These are phyloP conservation scores for Fusarium redolens DNA, from an alignment of 2,329 filamentous ascomycete genomes.

Conservation along the genomic window DNA sequence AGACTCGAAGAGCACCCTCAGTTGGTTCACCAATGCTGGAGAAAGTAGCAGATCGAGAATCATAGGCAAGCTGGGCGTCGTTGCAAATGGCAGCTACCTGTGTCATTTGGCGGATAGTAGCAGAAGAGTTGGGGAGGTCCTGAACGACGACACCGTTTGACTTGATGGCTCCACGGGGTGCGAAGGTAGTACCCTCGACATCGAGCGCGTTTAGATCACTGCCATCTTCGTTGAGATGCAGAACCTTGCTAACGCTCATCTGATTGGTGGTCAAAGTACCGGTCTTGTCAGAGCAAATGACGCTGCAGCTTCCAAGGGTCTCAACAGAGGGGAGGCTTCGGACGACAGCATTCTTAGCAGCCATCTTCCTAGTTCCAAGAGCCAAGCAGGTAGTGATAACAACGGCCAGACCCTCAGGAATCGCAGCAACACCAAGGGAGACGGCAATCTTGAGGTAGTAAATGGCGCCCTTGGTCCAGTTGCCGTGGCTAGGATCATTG, in stretches of 20 bases:
- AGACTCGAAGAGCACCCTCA: conserved; percentile 88
- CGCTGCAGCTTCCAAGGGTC: conserved; percentile 97
- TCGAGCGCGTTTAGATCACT: conserved; percentile 84
- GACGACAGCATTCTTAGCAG: conserved; percentile 96
- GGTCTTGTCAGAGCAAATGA: conserved; percentile 99
- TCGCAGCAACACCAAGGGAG: conserved; percentile 96
- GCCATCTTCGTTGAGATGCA: conserved; percentile 81
- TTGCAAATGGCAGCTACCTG: conserved; percentile 86
- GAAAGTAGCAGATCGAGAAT: conserved; percentile 78
- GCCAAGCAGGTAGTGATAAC: conserved; percentile 99
- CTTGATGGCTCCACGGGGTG: conserved; percentile 80
- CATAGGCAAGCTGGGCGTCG: conserved; percentile 84
- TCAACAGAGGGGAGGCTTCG: conserved; percentile 96
- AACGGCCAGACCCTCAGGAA: conserved; percentile 95
- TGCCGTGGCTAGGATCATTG: conserved; percentile 91
- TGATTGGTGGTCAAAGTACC: conserved; percentile 98
- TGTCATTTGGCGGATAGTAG: conserved; percentile 82
- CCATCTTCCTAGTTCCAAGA: conserved; percentile 97
- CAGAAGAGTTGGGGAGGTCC: conserved; percentile 76
- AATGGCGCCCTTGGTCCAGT: conserved; percentile 95
- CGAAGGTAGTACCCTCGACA: conserved; percentile 92
- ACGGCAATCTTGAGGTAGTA: conserved; percentile 99
- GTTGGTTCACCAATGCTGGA: conserved; percentile 93
- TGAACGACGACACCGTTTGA: conserved; percentile 74
- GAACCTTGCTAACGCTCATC: conserved; percentile 97